Conservation (phyloP, 352 stramenopile species). For the Phytophthora nicotianae region DNA sequence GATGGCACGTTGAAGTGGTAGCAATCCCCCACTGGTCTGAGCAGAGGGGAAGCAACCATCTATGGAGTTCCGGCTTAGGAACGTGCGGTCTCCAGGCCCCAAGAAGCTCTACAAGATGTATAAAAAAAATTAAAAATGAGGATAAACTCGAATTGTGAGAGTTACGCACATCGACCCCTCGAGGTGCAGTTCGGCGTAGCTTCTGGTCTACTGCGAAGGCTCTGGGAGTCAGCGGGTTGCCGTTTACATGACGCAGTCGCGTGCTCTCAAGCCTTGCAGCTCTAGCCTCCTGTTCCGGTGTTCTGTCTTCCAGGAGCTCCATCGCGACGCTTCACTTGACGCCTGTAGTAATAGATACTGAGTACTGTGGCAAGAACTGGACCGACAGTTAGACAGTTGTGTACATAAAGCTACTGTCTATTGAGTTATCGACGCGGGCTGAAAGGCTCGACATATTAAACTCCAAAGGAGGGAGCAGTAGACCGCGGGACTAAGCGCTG, state of each 20-base stretch:
- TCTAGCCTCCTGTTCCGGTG: conserved; percentile 32
- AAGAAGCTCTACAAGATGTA: conserved; percentile 44
- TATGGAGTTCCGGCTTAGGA: conserved; percentile 44
- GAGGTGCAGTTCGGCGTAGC: conserved; percentile 9
- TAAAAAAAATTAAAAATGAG: background rate
- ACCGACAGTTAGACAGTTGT: background rate
- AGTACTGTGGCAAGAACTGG: background rate
- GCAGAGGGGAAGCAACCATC: conserved; percentile 27
- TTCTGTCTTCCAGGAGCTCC: conserved; percentile 31
- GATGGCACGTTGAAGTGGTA: conserved; percentile 60
- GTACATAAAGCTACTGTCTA: conserved; percentile 44
- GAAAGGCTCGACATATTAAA: conserved; percentile 20
- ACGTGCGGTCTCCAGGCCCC: conserved; percentile 48
- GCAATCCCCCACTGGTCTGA: conserved; percentile 39
- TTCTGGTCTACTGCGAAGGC: conserved; percentile 39
- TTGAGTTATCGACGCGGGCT: conserved; percentile 30
- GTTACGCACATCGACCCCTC: conserved; percentile 22
- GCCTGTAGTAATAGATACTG: background rate
- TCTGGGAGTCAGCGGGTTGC: conserved; percentile 42
- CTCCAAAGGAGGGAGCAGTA: conserved; percentile 12
- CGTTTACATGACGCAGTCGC: conserved; percentile 47
- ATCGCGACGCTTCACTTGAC: conserved; percentile 28
- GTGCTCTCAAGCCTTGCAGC: conserved; percentile 39
- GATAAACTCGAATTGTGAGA: background rate
- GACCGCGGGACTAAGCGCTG: conserved; percentile 59